Percentiles rank a stretch among this genome's conserved stretches.
These are phyloP conservation scores for Erodium trifolium DNA, from an alignment of 441 rosid genomes.

Conservation along the genomic window DNA sequence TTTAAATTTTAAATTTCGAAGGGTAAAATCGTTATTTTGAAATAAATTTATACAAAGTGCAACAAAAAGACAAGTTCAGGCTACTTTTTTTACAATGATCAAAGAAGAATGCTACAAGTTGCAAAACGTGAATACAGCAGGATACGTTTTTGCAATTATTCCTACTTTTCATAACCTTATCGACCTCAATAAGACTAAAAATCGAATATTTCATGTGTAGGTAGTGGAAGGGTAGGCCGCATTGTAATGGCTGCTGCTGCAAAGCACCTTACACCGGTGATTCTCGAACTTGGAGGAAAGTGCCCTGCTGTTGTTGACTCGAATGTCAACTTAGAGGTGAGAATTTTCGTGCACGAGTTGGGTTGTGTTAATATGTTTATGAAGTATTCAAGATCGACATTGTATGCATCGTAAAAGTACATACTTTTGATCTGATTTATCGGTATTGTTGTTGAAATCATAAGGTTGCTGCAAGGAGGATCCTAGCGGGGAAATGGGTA, in stretches of 20 bases:
- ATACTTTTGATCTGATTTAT: not conserved
- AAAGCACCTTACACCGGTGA: conserved; percentile 57
- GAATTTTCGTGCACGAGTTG: not conserved
- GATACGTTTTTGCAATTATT: too few relatives aligned
- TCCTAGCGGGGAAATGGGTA: conserved; percentile 59
- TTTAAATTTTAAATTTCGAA: too few relatives aligned
- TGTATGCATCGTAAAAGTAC: not conserved
- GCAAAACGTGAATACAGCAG: too few relatives aligned
- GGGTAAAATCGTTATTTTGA: too few relatives aligned
- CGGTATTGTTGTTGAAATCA: not conserved
- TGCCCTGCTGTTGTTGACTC: conserved; percentile 64
- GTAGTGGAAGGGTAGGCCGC: conserved; percentile 49
- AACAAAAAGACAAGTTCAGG: too few relatives aligned
- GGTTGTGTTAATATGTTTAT: not conserved
- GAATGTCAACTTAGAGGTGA: conserved; percentile 41
- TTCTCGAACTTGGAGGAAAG: conserved; percentile 68
- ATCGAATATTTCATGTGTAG: conserved; percentile 14
- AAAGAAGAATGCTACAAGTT: too few relatives aligned
- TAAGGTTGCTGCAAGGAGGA: conserved; percentile 51
- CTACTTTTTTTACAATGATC: too few relatives aligned
- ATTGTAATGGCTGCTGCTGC: conserved; percentile 64
- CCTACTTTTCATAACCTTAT: too few relatives aligned
- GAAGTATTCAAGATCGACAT: not conserved
- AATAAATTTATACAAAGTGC: too few relatives aligned
- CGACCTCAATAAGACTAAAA: too few relatives aligned